Evolutionary conservation across 805 yeast species (phyloP).

Genomic region (Brettanomyces nanus): DNA sequence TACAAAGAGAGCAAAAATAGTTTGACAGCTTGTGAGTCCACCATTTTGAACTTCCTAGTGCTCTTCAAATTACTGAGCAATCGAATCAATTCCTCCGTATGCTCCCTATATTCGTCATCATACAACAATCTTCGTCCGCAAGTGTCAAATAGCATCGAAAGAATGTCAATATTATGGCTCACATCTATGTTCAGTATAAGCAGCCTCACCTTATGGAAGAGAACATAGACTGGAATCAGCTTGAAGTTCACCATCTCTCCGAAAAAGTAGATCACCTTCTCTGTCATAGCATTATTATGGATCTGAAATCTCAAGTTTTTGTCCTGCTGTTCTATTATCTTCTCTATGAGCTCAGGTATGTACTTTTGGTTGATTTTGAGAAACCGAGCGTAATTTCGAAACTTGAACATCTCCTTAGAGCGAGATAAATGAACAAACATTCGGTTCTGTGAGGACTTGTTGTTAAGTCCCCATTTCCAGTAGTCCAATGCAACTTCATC

Average conservation of each 20-base stretch:
- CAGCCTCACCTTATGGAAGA: slow-evolving; percentile 64
- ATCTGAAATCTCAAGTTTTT: slow-evolving; percentile 53
- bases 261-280: slow-evolving; percentile 53
- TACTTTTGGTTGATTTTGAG: slow-evolving; percentile 47
- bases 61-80: slow-evolving; percentile 43
- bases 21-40: slow-evolving; percentile 51
- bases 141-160: slow-evolving; percentile 63
- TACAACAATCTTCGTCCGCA: slow-evolving; percentile 60
- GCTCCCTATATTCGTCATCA: slow-evolving; percentile 44
- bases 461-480: slow-evolving; percentile 45
- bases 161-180: slow-evolving; percentile 57
- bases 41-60: slow-evolving; percentile 40
- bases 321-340: slow-evolving; percentile 48
- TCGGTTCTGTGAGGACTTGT: slow-evolving; percentile 64
- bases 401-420: slow-evolving; percentile 35
- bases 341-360: slow-evolving; percentile 43
- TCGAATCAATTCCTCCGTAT: slow-evolving; percentile 57
- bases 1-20: slow-evolving; percentile 45
- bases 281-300: slow-evolving; percentile 42
- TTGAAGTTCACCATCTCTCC: slow-evolving; percentile 72
- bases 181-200: slow-evolving; percentile 44
- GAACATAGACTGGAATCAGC: slow-evolving; percentile 59
- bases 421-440: slow-evolving; percentile 48
- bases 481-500: slow-evolving; percentile 40
- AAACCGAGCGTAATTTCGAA: slow-evolving; percentile 55